Conservation (phyloP, 345 rosid genomes). For the Salix caprea region DNA sequence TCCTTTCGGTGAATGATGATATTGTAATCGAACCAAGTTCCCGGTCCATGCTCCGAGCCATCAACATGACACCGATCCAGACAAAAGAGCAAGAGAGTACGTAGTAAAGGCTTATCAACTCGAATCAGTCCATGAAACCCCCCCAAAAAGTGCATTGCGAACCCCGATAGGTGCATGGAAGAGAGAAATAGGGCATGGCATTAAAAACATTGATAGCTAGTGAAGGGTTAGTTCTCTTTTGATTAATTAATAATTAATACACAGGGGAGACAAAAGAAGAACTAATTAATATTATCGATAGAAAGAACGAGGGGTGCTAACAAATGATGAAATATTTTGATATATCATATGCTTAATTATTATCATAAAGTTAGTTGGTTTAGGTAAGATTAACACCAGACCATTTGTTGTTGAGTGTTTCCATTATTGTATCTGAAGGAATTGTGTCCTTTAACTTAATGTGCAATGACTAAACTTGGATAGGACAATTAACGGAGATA, state of each 20-base stretch:
- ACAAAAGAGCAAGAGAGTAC: neutral
- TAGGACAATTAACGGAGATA: too few species aligned
- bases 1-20: too few species aligned
- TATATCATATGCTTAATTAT: neutral
- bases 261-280: constrained; percentile 17
- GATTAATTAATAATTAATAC: neutral
- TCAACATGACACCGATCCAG: neutral
- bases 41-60: neutral
- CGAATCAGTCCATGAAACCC: neutral
- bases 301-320: constrained; percentile 5
- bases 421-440: constrained; percentile 12
- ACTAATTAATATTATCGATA: neutral
- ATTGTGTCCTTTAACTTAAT: too few species aligned
- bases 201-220: neutral
- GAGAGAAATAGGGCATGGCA: neutral
- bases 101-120: neutral
- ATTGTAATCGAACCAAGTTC: neutral
- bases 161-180: constrained; percentile 2
- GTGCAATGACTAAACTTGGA: too few species aligned
- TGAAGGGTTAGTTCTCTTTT: too few species aligned
- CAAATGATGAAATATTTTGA: constrained; percentile 12
- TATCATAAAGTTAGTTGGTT: constrained; percentile 33
- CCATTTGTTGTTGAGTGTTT: constrained; percentile 24
- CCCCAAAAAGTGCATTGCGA: constrained; percentile 7
- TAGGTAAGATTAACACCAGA: constrained; percentile 38